Base-by-base conservation (phyloP, 371 early-diverging fungal species). In the Rhizoclosmatium hyalinum region DNA sequence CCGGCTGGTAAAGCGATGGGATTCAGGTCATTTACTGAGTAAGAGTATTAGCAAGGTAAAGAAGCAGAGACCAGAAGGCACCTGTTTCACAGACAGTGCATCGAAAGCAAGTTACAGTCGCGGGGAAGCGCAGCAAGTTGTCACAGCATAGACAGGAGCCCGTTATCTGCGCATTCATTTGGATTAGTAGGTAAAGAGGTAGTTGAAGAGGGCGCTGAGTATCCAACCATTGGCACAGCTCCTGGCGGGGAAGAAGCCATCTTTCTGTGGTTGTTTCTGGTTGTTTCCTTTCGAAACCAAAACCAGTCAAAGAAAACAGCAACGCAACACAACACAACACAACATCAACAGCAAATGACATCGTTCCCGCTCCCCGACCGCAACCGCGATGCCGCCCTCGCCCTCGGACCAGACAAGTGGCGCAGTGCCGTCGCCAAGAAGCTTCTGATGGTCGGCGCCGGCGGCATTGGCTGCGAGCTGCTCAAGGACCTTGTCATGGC, bases 401-500 rank as follows among this genome's bases (percentile, higher is more conserved):
- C 70, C 19, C 41, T 70, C 17, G 70, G 70, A 2, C 39, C 32
- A 12, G 45, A 32, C 21, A 50, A 55, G 21, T 73, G 74, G 74
- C 3, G 8, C 6, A 14, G 14, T 3, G 74, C 74, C 41, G 42
- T 24, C n/a, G 32, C 19, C 57, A 21, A 17, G 54, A 8, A 76
- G 68, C 68, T 86, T 39, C 77, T 83, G 53, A 81, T 86, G 62
- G 82, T 86, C 62, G 87, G 87, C n/a, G 87, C 87, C 41, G 84
- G 84, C 17, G 99, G 99, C 69, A 96, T 99, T 65, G 99, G 99
- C 42, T 99, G 99, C 83, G 99, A 99, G 85, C 82, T 99, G 62
- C 84, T 98, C 14, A 99, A 99, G 83, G 91, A 96, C 81, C 90
- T 99, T n/a, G 95, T 95, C 54, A 82, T 97, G 83, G 85, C 91